Evolutionary conservation across 306 rosid species (phyloP).

Genomic region (Cucurbita argyrosperma): DNA sequence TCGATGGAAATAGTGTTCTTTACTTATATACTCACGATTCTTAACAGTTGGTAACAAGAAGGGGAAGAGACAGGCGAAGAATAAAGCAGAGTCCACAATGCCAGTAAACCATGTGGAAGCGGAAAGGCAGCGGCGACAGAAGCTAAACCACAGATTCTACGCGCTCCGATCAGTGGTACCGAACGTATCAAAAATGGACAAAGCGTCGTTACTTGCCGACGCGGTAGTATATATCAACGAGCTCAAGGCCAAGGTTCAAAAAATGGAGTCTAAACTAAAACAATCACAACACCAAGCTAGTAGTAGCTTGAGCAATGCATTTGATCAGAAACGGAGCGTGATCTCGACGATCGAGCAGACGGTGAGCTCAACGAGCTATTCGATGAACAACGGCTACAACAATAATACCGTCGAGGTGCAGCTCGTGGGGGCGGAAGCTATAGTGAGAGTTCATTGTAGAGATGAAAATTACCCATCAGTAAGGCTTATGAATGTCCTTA

Average conservation of each 20-base stretch:
- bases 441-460: conserved; percentile 37
- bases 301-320: not conserved
- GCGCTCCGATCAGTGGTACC: conserved; percentile 57
- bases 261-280: conserved; percentile 11
- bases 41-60: not conserved
- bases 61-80: not conserved
- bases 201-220: conserved; percentile 46
- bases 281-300: not conserved
- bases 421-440: conserved; percentile 36
- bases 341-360: not conserved
- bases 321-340: not conserved
- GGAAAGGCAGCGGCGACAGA: conserved; percentile 42
- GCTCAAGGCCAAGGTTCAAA: conserved; percentile 25
- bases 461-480: conserved; percentile 39
- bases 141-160: conserved; percentile 46
- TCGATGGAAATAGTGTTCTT: no score
- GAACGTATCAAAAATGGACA: conserved; percentile 61
- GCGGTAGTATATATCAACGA: conserved; percentile 38
- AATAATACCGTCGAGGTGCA: conserved; percentile 28
- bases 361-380: not conserved
- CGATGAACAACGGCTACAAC: not conserved
- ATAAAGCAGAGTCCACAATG: not conserved
- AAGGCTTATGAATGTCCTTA: conserved; percentile 35
- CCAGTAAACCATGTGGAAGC: conserved; percentile 47
- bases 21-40: no score